Base-by-base conservation (phyloP, 352 stramenopile genomes). In the Globisporangium irregulare region DNA sequence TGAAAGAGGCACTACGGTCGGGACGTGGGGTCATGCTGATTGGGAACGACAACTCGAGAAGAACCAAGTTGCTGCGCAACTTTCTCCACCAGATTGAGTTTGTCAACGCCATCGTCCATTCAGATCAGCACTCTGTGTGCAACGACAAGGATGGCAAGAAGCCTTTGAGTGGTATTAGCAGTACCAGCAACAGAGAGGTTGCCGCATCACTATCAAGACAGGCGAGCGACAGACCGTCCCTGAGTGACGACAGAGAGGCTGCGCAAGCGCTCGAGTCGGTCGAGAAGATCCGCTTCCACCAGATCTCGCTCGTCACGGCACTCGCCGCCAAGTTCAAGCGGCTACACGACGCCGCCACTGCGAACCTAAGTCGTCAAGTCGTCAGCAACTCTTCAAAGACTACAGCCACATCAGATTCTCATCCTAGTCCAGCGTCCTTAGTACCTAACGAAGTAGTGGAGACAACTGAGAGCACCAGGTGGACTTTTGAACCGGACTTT, bases 201-300 rank as follows among this genome's bases (percentile, higher is more conserved):
- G 34, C n/a, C n/a, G 27, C 29, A 5, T 29, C 46, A 4, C 46
- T 67, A 4, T 41, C 46, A 10, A 27, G 59, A 50, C 46, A 67
- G 46, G 7, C 24, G 0, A 57, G 22, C 24, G 61, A 25, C 48
- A 51, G 15, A 3, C 22, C 46, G 18, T 34, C 24, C 5, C 8
- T 29, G 12, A 38, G 8, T 5, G 62, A 62, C 10, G 72, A 60
- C 7, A 63, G 78, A 32, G 63, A 71, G 4, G 60, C 62, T 12
- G 75, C 68, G 8, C 60, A 36, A 24, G 32, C 41, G 20, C 34
- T 82, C 2, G 70, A 73, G 7, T 82, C 79, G 0, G 74, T 87
- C 0, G 81, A 85, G 36, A 69, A 69, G 4, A 76, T 87, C 64
- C 79, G 79, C 12, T 72, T 87, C 14, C 77, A 80, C 5, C 77